A percentile compares a stretch with the other conserved stretches of the same genome.
These are phyloP conservation scores for Daldinia loculata DNA, from an alignment of 495 filamentous ascomycete genomes.

Conservation along the genomic window DNA sequence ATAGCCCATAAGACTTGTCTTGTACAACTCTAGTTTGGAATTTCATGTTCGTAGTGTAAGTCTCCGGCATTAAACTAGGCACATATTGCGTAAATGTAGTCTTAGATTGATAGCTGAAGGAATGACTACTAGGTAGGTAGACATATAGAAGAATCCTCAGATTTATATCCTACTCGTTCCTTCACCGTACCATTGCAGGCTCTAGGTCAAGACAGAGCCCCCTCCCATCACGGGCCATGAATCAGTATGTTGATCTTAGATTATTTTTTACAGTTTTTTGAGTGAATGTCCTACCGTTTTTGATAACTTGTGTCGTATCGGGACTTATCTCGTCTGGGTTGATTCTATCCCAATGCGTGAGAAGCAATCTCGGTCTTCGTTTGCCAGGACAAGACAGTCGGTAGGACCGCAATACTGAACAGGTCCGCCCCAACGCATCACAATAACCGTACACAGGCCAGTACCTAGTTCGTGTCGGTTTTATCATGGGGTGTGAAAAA, in stretches of 20 bases:
- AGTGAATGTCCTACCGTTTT: background rate
- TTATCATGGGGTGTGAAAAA: background rate
- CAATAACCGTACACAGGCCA: background rate
- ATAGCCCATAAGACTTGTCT: too few species aligned
- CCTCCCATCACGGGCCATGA: background rate
- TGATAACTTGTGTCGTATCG: background rate
- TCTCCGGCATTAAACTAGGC: too few species aligned
- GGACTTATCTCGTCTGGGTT: background rate
- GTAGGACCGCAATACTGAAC: background rate
- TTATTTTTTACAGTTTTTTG: background rate
- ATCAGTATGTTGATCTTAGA: background rate
- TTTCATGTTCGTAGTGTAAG: too few species aligned
- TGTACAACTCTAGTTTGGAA: too few species aligned
- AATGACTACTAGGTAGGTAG: too few species aligned
- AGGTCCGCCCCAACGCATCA: background rate
- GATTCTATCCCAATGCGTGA: background rate
- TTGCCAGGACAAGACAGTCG: background rate
- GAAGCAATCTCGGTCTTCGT: background rate
- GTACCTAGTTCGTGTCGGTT: background rate
- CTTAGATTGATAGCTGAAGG: too few species aligned
- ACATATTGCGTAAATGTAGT: too few species aligned
- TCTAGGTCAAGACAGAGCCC: too few species aligned
- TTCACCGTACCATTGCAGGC: too few species aligned
- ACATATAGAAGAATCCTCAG: too few species aligned
- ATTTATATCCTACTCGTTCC: too few species aligned